Conservation (phyloP, 306 rosid species). For the Lablab purpureus region DNA sequence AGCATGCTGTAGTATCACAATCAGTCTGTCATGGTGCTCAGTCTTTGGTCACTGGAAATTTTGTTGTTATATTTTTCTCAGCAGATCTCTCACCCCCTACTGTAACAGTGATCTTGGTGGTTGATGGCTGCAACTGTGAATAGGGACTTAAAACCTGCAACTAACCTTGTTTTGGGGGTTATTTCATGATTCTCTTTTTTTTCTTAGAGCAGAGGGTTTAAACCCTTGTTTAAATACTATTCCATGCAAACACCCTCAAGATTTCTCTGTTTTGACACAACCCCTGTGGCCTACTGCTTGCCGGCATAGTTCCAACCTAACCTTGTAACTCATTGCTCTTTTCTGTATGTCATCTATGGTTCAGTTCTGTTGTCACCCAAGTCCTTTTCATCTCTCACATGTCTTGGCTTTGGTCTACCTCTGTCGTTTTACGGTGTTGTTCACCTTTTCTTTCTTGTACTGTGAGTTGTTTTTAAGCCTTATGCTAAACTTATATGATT, state of each 20-base stretch:
- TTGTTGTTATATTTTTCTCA: not conserved
- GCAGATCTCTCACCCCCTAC: not conserved
- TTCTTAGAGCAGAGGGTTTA: not conserved
- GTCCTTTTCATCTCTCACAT: not conserved
- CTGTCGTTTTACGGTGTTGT: not conserved
- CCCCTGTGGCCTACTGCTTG: not conserved
- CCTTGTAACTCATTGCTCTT: not conserved
- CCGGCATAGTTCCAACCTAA: not conserved
- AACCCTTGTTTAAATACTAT: not conserved
- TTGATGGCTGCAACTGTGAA: not conserved
- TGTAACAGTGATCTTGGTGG: not conserved
- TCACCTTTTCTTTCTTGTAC: not conserved
- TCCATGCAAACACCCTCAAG: not conserved
- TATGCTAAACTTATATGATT: not conserved
- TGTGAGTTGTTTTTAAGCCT: not conserved
- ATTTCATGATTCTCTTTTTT: not conserved
- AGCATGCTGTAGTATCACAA: not conserved
- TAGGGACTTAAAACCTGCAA: not conserved
- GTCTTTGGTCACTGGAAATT: not conserved
- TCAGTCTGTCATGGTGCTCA: constrained; percentile 1
- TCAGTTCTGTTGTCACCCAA: no score
- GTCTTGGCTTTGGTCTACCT: constrained; percentile 9
- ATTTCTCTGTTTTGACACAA: not conserved
- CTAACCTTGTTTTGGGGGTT: not conserved
- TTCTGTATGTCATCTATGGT: not conserved